Conservation (phyloP, 2,329 filamentous ascomycete species). For the Cryphonectria radicalis region DNA sequence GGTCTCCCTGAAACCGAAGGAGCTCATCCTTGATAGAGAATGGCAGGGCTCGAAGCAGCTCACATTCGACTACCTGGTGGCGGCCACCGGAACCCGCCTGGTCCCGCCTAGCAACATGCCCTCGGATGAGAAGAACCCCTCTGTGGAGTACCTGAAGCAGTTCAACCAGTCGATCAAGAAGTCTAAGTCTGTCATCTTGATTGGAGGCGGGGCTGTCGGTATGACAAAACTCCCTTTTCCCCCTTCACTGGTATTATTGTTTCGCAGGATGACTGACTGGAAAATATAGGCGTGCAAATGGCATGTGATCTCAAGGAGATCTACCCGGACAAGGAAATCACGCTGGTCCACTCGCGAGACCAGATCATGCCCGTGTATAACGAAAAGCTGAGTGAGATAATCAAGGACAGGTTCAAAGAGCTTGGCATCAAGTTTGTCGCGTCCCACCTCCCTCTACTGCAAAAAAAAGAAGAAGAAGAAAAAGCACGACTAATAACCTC, state of each 20-base stretch:
- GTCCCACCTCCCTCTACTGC: no score
- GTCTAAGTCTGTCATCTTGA: constrained; percentile 38
- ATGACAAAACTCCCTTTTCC: background rate
- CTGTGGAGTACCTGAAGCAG: constrained; percentile 39
- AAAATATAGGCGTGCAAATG: constrained; percentile 45
- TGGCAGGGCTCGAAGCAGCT: constrained; percentile 39
- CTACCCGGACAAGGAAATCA: constrained; percentile 51
- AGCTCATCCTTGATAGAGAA: constrained; percentile 42
- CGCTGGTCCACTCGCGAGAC: constrained; percentile 51
- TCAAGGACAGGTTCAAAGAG: constrained; percentile 42
- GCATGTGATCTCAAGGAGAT: constrained; percentile 53
- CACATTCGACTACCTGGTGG: constrained; percentile 48
- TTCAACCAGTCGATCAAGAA: constrained; percentile 41
- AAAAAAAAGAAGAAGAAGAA: no score
- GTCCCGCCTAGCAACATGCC: constrained; percentile 43
- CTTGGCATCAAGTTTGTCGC: constrained; percentile 42
- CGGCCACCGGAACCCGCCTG: constrained; percentile 49
- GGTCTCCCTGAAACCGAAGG: constrained; percentile 37
- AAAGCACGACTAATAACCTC: constrained; percentile 33
- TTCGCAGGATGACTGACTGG: background rate
- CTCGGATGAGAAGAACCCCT: constrained; percentile 39
- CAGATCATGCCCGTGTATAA: constrained; percentile 51
- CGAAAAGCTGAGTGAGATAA: constrained; percentile 42
- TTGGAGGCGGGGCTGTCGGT: constrained; percentile 55
- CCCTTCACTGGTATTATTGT: background rate